These are phyloP conservation scores for Tolypocladium ophioglossoides DNA, from an alignment of 2,329 filamentous ascomycete genomes.

Conservation along the genomic window DNA sequence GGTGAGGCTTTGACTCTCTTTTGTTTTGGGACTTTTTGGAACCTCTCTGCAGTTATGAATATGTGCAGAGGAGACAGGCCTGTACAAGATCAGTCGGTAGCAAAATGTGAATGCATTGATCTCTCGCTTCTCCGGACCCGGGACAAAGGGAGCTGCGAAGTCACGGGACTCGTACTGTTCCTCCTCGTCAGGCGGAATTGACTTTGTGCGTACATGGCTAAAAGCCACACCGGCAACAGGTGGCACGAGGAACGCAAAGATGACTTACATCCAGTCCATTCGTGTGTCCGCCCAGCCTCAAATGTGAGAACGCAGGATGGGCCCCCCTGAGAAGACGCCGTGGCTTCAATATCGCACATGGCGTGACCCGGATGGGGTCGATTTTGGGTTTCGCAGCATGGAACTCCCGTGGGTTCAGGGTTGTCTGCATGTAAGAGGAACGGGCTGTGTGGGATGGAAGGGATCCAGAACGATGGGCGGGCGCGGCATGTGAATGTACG, in stretches of 20 bases:
- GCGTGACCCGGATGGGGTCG: not conserved
- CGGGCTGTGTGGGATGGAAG: not conserved
- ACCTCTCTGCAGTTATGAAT: conserved; percentile 3
- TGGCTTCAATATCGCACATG: not conserved
- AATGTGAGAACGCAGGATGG: not conserved
- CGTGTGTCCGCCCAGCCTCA: not conserved
- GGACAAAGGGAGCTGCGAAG: not conserved
- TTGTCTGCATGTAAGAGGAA: not conserved
- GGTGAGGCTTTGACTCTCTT: not conserved
- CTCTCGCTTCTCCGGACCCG: not conserved
- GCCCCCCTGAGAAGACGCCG: too few species aligned
- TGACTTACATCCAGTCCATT: not conserved
- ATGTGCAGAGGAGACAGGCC: conserved; percentile 3
- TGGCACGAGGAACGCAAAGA: not conserved
- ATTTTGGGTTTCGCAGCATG: not conserved
- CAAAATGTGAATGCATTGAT: not conserved
- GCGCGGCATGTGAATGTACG: not conserved
- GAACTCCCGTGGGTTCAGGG: too few species aligned
- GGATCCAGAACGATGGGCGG: not conserved
- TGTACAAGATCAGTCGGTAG: not conserved
- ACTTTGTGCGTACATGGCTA: not conserved
- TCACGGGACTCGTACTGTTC: not conserved
- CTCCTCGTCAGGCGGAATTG: not conserved
- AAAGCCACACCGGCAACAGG: too few species aligned
- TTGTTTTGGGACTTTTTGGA: conserved; percentile 2